Base-by-base conservation (phyloP, 2,329 filamentous ascomycete species). In the Metarhizium album region DNA sequence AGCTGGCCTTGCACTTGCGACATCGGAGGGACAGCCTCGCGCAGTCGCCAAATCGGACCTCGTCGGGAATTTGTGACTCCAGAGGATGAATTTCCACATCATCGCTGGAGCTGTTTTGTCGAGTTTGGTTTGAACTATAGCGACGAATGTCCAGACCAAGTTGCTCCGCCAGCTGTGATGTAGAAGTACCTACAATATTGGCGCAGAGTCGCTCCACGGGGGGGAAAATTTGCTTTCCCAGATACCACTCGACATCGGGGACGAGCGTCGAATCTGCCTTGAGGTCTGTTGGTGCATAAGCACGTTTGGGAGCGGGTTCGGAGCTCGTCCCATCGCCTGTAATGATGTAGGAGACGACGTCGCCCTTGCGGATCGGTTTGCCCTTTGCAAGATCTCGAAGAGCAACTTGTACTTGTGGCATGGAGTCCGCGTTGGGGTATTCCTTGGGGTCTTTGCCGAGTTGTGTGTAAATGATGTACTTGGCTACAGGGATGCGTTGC, bases 401-500 rank as follows among this genome's bases (percentile, higher is more conserved):
- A 7, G 93, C 93, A 6, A 98, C 93, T 65, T 98, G 93, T 1
- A 95, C 91, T 52, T 95, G 91, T 3, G 93, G 93, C 93, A 98
- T 97, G 40, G 83, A 87, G 64, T 91, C 88, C 49, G 84, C 87
- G 64, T 96, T 95, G 49, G 91, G 91, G 61, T 98, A 98, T 56
- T 97, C 90, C 55, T 85, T 84, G 2, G 93, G 93, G 33, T 84
- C 80, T 66, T 98, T 98, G 58, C 93, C 93, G 51, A 98, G 86
- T 74, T 97, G 94, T 7, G 91, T 97, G 69, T 89, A 95, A 65
- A 98, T 98, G 60, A 90, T 94, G 71, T 97, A 98, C 72, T 96
- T 96, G 59, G 85, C 82, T 3, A 80, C 72, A 0, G 88, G 86
- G 43, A 95, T 76, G 11, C 74, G 70, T 57, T 83, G 83, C 58